Base-by-base conservation (phyloP, 495 filamentous ascomycete species). In the Astrothelium subdiscretum region DNA sequence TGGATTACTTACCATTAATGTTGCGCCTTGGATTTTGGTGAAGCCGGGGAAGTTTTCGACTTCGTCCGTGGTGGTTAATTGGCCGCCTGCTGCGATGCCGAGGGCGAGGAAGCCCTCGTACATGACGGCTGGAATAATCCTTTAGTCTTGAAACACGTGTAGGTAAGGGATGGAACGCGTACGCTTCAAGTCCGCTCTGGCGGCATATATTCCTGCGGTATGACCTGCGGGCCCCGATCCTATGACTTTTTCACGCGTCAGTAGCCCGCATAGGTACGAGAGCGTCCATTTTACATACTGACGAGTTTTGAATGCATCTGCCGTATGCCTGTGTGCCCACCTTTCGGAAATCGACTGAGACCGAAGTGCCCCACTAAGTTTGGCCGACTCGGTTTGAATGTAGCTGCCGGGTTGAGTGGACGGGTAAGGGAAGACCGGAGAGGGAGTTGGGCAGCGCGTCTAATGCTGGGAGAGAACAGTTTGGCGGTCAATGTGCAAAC, bases 91-190 rank as follows among this genome's bases (percentile, higher is more conserved):
- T 5, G 94, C 94, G 73, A 95, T 94, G 68, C 94, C 94, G 69
- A 96, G 95, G 66, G 94, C 94, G 63, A 98, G 86, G 80, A 97
- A 95, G 63, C 94, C 94, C 79, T 98, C 94, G 71, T 97, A 98
- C 61, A 98, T 79, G 63, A 96, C 88, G 40, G 94, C 88, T 83
- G 75, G 11, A 52, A 3, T 59, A 4, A 31, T 63, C 58, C 29
- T 27, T 5, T 27, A 51, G 57, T 40, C 31, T 67, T 66, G 63
- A 61, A 51, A 42, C 31, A 20, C 26, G 51, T 51, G n/a, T 44
- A 22, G 13, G 10, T 10, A 35, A 20, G 43, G 20, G 15, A 24
- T 27, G 13, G 18, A 64, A 5, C 3, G 69, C 73, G 68, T 63
- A 82, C 79, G 87, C 72, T 88, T 87, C 66, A 98, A 78, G 73